phyloP scores from a whole-genome alignment of 441 rosid genomes.

The Dalechampia spathulata region DNA sequence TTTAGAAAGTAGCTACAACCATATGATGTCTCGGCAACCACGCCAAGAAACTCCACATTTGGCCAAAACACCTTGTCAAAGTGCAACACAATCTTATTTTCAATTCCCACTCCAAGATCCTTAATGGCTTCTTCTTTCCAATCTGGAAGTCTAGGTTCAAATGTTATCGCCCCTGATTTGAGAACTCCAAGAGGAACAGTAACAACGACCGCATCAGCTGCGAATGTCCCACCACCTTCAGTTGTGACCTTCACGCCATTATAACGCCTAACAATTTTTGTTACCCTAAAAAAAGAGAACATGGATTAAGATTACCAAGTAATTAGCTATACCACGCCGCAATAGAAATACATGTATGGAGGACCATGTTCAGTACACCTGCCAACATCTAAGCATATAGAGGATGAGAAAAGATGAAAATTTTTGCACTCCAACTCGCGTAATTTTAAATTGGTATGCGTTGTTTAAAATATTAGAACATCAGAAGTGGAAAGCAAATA shows the following conservation, averaged over 20 bases:
- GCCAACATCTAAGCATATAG: no score
- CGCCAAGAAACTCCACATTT: constrained; percentile 93
- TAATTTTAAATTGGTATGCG: no score
- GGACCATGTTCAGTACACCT: background rate
- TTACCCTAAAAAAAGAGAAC: constrained; percentile 45
- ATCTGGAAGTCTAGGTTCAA: constrained; percentile 86
- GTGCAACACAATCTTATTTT: constrained; percentile 79
- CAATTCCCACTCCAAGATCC: constrained; percentile 88
- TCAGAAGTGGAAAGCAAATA: no score
- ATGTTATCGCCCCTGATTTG: constrained; percentile 53
- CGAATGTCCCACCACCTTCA: constrained; percentile 62
- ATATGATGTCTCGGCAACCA: constrained; percentile 84
- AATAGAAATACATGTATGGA: background rate
- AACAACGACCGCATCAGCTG: constrained; percentile 77
- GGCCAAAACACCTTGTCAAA: constrained; percentile 95
- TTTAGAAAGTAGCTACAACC: constrained; percentile 93
- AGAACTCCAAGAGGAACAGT: constrained; percentile 89
- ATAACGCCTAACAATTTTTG: constrained; percentile 47
- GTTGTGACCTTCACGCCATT: constrained; percentile 79
- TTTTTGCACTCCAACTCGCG: no score
- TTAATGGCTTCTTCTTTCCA: constrained; percentile 91
- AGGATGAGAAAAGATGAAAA: no score
- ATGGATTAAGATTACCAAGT: background rate
- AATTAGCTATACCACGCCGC: background rate
- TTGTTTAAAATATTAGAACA: no score